These are phyloP conservation scores for Wickerhamiella kurtzmanii DNA, from an alignment of 805 yeast species.

Conservation along the genomic window DNA sequence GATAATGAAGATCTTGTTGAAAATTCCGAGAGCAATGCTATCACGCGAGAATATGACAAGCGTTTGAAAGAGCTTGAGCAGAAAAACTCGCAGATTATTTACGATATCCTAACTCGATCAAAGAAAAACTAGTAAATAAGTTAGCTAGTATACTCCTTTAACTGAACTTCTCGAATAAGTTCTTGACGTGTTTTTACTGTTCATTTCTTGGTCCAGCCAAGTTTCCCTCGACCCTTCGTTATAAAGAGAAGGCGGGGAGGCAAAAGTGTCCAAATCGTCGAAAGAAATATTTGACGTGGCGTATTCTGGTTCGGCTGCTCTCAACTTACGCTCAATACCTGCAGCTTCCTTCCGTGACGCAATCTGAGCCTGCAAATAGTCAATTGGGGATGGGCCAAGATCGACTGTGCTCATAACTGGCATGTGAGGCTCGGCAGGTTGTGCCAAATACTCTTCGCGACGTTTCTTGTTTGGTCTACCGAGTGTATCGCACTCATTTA, in stretches of 20 bases:
- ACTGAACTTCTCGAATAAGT: not conserved
- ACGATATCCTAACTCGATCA: not conserved
- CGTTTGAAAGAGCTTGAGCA: not conserved
- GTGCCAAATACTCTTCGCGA: slow-evolving; percentile 1
- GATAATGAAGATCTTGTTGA: too few relatives aligned
- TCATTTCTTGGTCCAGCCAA: not conserved
- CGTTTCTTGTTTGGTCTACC: slow-evolving; percentile 5
- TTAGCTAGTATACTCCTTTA: not conserved
- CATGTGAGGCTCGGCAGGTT: slow-evolving; percentile 3
- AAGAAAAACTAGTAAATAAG: not conserved
- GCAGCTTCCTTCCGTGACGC: slow-evolving; percentile 7
- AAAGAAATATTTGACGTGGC: not conserved
- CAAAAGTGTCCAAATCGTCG: not conserved
- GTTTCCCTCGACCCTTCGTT: not conserved
- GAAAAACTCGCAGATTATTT: not conserved
- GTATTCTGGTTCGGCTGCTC: not conserved
- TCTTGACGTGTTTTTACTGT: not conserved
- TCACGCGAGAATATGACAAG: not conserved
- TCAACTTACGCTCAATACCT: slow-evolving; percentile 6
- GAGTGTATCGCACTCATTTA: slow-evolving; percentile 23
- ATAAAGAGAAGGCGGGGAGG: too few relatives aligned
- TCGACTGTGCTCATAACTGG: slow-evolving; percentile 11
- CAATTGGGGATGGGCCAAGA: slow-evolving; percentile 6
- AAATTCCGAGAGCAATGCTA: not conserved
- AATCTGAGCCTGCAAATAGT: slow-evolving; percentile 13